A percentile compares a stretch with the other conserved stretches of the same genome.
phyloP scores from a whole-genome alignment of 805 yeast genomes.

The Nakazawaea ishiwadae region DNA sequence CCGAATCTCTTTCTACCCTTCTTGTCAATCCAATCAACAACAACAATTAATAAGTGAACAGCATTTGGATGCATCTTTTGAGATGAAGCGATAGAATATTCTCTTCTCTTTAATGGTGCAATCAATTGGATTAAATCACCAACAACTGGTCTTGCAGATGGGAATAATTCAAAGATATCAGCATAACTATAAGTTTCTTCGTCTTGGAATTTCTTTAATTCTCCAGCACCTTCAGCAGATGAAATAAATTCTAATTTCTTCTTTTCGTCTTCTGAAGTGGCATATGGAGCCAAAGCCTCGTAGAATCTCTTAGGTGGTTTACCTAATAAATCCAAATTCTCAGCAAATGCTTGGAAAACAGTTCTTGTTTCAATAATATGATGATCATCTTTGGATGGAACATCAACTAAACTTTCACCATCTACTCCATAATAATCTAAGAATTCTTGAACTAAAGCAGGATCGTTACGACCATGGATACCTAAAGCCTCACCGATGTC shows the following conservation, averaged over 20 bases:
- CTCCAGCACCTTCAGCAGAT: slow-evolving; percentile 77
- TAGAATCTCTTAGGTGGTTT: slow-evolving; percentile 95
- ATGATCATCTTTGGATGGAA: slow-evolving; percentile 63
- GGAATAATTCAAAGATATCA: slow-evolving; percentile 75
- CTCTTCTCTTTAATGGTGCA: slow-evolving; percentile 92
- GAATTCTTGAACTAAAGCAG: slow-evolving; percentile 61
- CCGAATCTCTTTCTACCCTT: slow-evolving; percentile 86
- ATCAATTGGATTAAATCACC: slow-evolving; percentile 67
- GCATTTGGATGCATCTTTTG: slow-evolving; percentile 89
- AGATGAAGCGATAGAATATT: slow-evolving; percentile 95
- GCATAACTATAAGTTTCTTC: slow-evolving; percentile 76
- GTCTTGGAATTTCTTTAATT: slow-evolving; percentile 80
- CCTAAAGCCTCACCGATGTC: slow-evolving; percentile 97
- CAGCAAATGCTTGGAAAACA: slow-evolving; percentile 72
- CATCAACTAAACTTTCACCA: slow-evolving; percentile 62
- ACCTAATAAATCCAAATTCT: slow-evolving; percentile 84
- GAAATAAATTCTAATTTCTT: slow-evolving; percentile 57
- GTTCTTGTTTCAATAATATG: slow-evolving; percentile 67
- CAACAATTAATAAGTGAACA: slow-evolving; percentile 87
- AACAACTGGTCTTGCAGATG: slow-evolving; percentile 74
- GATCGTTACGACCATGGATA: slow-evolving; percentile 82
- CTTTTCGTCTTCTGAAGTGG: slow-evolving; percentile 65
- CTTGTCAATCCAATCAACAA: slow-evolving; percentile 91
- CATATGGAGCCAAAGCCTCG: slow-evolving; percentile 72
- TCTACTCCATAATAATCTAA: slow-evolving; percentile 67